phyloP scores from a whole-genome alignment of 2,329 filamentous ascomycete genomes.

The Aspergillus novofumigatus region DNA sequence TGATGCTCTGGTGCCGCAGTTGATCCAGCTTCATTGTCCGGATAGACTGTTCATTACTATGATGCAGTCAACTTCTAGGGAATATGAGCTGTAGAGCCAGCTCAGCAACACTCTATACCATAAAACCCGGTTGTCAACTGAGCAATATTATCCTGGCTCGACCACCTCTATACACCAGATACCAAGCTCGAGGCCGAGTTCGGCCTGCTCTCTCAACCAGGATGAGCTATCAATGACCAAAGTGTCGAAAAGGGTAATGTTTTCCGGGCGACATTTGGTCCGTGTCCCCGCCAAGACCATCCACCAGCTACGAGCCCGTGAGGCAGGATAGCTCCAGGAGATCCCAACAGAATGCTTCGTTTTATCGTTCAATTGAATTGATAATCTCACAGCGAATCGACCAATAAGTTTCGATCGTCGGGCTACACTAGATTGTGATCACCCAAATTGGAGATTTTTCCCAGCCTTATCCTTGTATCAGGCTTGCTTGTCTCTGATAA shows the following conservation, averaged over 20 bases:
- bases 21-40: neutral
- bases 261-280: constrained; percentile 11
- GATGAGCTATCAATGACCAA: constrained; percentile 8
- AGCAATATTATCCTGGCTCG: neutral
- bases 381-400: neutral
- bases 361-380: too few relatives aligned
- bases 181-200: neutral
- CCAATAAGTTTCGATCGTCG: neutral
- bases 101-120: neutral
- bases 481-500: neutral
- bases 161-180: neutral
- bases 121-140: neutral
- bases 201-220: neutral
- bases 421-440: neutral
- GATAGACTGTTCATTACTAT: neutral
- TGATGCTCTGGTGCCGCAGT: neutral
- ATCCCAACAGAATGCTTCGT: neutral
- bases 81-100: neutral
- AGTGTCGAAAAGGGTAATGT: constrained; percentile 18
- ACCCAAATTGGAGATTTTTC: neutral
- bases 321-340: neutral
- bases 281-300: neutral
- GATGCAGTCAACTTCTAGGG: neutral
- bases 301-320: neutral
- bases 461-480: neutral